Evolutionary conservation across 495 filamentous ascomycete species (phyloP).

Genomic region (Entonaema liquescens): DNA sequence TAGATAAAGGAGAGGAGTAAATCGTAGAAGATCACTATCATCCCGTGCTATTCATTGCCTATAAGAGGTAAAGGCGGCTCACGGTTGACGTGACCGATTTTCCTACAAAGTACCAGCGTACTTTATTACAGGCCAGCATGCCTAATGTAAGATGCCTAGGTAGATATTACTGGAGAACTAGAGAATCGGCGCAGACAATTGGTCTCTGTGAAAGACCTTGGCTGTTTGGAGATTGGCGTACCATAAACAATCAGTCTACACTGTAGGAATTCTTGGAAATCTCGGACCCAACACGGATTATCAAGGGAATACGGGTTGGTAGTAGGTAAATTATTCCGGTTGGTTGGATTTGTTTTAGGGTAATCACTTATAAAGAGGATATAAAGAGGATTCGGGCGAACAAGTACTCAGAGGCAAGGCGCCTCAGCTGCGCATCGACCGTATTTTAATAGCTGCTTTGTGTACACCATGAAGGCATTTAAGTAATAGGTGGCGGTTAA

Average conservation of each 20-base stretch:
- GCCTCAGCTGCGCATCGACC: too few species aligned
- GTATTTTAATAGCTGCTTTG: too few species aligned
- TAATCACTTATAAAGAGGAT: too few species aligned
- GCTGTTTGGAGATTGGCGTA: neutral
- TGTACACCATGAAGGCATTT: too few species aligned
- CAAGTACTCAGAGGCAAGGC: neutral
- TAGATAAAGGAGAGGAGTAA: constrained; percentile 33
- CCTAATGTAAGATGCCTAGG: neutral
- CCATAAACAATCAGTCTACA: neutral
- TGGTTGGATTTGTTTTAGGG: too few species aligned
- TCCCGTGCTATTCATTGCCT: constrained; percentile 29
- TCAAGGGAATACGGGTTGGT: neutral
- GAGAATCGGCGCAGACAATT: neutral
- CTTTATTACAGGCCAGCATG: neutral
- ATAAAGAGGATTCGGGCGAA: neutral
- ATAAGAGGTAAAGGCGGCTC: constrained; percentile 30
- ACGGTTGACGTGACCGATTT: constrained; percentile 12
- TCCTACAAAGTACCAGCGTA: neutral
- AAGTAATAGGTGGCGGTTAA: neutral
- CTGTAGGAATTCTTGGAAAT: too few species aligned
- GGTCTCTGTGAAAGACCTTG: neutral
- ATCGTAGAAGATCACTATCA: constrained; percentile 37
- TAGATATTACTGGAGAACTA: neutral
- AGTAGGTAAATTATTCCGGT: neutral
- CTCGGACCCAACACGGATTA: too few species aligned